A percentile compares a stretch with the other conserved stretches of the same genome.
Evolutionary conservation across 306 rosid genomes (phyloP).

Genomic region (Cicer chorassanicum): DNA sequence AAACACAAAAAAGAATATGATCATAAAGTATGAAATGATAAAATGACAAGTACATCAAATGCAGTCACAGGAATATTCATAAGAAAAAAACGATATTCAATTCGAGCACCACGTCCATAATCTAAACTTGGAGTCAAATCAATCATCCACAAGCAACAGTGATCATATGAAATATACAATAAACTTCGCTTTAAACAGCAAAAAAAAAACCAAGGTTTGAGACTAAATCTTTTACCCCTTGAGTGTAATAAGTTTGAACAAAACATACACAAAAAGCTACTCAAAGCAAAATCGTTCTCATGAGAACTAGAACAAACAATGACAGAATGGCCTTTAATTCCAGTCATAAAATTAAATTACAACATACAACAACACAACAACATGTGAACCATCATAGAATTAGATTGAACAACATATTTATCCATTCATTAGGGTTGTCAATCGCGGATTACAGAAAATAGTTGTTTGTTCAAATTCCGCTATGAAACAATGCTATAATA

Average conservation of each 20-base stretch:
- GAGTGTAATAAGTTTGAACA: not conserved
- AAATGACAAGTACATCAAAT: constrained; percentile 1
- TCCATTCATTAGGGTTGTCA: not conserved
- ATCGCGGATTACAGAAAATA: no score
- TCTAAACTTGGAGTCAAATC: constrained; percentile 2
- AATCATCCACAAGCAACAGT: not conserved
- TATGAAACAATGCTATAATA: no score
- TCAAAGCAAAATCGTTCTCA: constrained; percentile 1
- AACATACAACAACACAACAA: no score
- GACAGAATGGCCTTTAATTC: not conserved
- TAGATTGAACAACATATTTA: not conserved
- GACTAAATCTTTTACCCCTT: constrained; percentile 9
- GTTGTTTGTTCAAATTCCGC: no score
- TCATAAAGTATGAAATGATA: not conserved
- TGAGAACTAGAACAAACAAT: not conserved
- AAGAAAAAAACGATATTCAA: constrained; percentile 25
- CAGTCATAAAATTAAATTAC: no score
- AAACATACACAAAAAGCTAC: not conserved
- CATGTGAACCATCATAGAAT: no score
- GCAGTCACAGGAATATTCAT: not conserved
- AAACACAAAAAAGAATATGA: not conserved
- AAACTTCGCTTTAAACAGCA: constrained; percentile 5
- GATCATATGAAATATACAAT: not conserved
- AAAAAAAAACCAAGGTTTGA: not conserved
- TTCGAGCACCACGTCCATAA: constrained; percentile 5